Percentiles rank a stretch among this genome's conserved stretches.
phyloP scores from a whole-genome alignment of 2,329 filamentous ascomycete genomes.

The Escovopsis sp. region DNA sequence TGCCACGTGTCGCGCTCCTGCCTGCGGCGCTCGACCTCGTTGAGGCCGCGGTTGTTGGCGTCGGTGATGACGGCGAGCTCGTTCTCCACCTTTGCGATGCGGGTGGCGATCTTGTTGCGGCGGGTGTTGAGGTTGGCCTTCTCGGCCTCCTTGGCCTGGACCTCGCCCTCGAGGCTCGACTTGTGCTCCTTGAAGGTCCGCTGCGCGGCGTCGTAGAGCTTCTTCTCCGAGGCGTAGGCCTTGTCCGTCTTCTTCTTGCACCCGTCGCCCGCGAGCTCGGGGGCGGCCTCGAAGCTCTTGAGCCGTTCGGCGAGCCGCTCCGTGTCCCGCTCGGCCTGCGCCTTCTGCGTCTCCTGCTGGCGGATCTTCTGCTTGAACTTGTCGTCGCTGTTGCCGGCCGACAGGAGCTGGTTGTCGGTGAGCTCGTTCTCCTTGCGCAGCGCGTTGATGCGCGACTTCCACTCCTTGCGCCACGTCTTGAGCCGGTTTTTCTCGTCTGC shows the following conservation, averaged over 20 bases:
- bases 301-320: slow-evolving; percentile 40
- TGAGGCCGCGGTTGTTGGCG: slow-evolving; percentile 49
- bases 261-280: slow-evolving; percentile 40
- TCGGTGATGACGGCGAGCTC: slow-evolving; percentile 57
- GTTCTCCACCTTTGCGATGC: slow-evolving; percentile 57
- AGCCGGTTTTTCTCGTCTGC: slow-evolving; percentile 53
- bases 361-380: slow-evolving; percentile 60
- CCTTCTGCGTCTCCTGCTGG: slow-evolving; percentile 61
- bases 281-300: slow-evolving; percentile 49
- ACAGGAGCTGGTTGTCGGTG: slow-evolving; percentile 49
- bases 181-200: slow-evolving; percentile 44
- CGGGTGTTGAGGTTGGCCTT: slow-evolving; percentile 49
- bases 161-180: slow-evolving; percentile 44
- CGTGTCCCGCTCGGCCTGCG: slow-evolving; percentile 45
- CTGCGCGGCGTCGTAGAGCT: slow-evolving; percentile 43
- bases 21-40: slow-evolving; percentile 45
- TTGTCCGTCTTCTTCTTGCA: slow-evolving; percentile 35
- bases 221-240: slow-evolving; percentile 39
- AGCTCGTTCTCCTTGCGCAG: slow-evolving; percentile 62
- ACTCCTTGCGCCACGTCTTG: slow-evolving; percentile 59
- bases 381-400: slow-evolving; percentile 59
- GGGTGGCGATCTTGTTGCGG: slow-evolving; percentile 55
- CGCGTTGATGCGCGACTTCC: slow-evolving; percentile 51
- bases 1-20: slow-evolving; percentile 35
- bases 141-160: slow-evolving; percentile 50